These are phyloP conservation scores for Suhomyces anneliseae DNA, from an alignment of 1,139 yeast species.

Conservation along the genomic window DNA sequence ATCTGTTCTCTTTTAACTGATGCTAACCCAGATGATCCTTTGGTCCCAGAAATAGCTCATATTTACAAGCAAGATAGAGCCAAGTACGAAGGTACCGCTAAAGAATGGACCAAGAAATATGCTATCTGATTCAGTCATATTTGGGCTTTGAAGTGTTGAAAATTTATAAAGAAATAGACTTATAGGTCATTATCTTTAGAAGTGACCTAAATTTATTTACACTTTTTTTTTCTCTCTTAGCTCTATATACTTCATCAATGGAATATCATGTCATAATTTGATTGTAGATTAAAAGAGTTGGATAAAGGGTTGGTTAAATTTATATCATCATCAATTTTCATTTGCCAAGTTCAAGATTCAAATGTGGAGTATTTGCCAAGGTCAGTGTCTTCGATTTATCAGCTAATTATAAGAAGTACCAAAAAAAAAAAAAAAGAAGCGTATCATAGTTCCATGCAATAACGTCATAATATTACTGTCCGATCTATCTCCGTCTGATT, in stretches of 20 bases:
- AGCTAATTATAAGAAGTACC: too few species aligned
- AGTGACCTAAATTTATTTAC: neutral
- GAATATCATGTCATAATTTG: neutral
- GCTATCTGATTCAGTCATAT: constrained; percentile 59
- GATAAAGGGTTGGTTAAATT: too few species aligned
- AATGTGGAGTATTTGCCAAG: too few species aligned
- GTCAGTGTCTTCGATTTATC: too few species aligned
- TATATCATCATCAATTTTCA: too few species aligned
- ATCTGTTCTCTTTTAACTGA: constrained; percentile 91
- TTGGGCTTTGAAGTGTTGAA: neutral
- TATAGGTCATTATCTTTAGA: neutral
- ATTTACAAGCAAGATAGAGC: constrained; percentile 92
- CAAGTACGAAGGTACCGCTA: constrained; percentile 95
- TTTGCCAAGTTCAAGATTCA: too few species aligned
- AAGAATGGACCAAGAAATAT: constrained; percentile 98
- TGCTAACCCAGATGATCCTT: constrained; percentile 98
- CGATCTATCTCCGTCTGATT: too few species aligned
- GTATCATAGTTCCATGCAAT: too few species aligned
- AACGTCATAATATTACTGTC: too few species aligned
- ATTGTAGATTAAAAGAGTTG: neutral
- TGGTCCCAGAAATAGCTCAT: constrained; percentile 98
- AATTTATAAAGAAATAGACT: neutral
- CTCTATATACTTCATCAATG: neutral
- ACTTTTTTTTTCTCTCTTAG: neutral
- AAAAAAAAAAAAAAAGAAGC: too few species aligned